Evolutionary conservation across 108 stramenopile genomes (phyloP), one percentile per base, ranked within the genome.

Genomic region (Poteriospumella lacustris): DNA sequence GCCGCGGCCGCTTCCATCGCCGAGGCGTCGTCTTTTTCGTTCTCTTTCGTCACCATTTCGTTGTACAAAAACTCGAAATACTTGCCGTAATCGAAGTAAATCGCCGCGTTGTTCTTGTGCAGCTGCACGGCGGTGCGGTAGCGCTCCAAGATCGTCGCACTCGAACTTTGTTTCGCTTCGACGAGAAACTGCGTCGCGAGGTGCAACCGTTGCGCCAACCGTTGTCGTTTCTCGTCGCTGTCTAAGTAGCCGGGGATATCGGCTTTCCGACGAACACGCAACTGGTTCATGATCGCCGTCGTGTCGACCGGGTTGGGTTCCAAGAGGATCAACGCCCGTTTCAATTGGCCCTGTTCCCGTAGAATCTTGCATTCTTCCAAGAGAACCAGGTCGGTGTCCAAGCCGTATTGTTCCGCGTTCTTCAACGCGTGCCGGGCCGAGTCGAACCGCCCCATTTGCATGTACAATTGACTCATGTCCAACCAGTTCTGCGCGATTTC

Each of bases 331-430:
- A 73, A 3, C 9, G 70, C 70, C 31, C 42, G 43, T 3, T 73
- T 73, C 41, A 56, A 15, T 44, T 73, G 43, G 15, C 36, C 36
- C 15, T 36, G 15, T 19, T 68, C 64, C 64, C 39, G 28, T 68
- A 68, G 38, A 68, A 68, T 36, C 19, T 39, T 68, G 40, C 64
- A 68, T 68, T 39, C 64, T 40, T 68, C 38, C 39, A 68, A 39
- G 12, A 68, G 24, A 73, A 56, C 42, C 41, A 5, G 5, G 43
- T 5, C 70, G 15, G 26, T 24, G 26, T 56, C 41, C 70, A 73
- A 3, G 36, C 70, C 70, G 36, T 33, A 42, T 56, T 56, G 40
- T 5, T 5, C 36, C 3, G 41, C 41, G 5, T 42, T 73, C 70
- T 42, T 42, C 31, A 42, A 9, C 3, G 70, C 70, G 3, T 3